phyloP scores from a whole-genome alignment of 257 asterid genomes.

The Scutellaria baicalensis region DNA sequence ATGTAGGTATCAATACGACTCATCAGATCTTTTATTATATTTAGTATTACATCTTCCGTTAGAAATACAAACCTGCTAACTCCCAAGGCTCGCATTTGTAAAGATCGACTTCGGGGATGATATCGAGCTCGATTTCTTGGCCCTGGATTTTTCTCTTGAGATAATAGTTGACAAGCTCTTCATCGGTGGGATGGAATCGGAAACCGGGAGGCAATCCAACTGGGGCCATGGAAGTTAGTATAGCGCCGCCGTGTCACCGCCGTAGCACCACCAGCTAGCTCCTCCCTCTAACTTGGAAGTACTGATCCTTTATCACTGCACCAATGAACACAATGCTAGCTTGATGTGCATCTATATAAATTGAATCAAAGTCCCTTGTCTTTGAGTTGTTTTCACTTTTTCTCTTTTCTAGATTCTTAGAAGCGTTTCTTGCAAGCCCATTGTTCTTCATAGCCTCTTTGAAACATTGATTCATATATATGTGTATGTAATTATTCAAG shows the following conservation, averaged over 20 bases:
- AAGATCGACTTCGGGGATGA: slow-evolving; percentile 94
- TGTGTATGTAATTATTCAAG: neutral
- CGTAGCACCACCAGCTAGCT: neutral
- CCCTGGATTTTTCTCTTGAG: slow-evolving; percentile 86
- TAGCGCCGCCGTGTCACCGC: neutral
- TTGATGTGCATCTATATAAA: slow-evolving; percentile 28
- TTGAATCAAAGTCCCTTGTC: slow-evolving; percentile 87
- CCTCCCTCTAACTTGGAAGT: too few species aligned
- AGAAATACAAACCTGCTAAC: slow-evolving; percentile 72
- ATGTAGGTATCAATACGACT: too few species aligned
- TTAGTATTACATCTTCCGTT: too few species aligned
- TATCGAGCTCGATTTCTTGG: slow-evolving; percentile 78
- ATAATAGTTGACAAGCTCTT: slow-evolving; percentile 87
- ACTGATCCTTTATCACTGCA: neutral
- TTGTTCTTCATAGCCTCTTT: slow-evolving; percentile 19
- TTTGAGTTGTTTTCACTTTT: slow-evolving; percentile 62
- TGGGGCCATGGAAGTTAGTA: slow-evolving; percentile 52
- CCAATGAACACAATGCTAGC: neutral
- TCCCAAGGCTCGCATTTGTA: slow-evolving; percentile 99
- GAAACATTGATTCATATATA: neutral
- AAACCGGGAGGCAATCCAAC: slow-evolving; percentile 96
- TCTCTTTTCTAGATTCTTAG: slow-evolving; percentile 79
- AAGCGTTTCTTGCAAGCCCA: slow-evolving; percentile 91
- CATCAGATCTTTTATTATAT: too few species aligned
- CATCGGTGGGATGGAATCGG: slow-evolving; percentile 94